Evolutionary conservation across 1,284 basidiomycete species (phyloP).

Genomic region (Athelia psychrophila): DNA sequence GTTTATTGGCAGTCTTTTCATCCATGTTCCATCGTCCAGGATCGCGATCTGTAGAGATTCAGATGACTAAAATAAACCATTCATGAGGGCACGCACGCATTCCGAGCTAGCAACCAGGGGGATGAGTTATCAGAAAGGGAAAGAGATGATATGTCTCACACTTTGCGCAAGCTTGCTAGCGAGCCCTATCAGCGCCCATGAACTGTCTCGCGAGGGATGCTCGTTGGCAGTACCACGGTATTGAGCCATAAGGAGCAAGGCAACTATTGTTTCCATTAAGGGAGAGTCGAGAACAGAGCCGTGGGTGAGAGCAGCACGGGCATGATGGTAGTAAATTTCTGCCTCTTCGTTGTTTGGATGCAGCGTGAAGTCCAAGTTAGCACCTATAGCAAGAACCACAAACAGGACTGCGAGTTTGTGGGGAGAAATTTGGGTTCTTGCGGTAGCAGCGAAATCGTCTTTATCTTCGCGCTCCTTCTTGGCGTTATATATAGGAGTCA

Average conservation of each 20-base stretch:
- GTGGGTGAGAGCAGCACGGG: slow-evolving; percentile 28
- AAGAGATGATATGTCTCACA: slow-evolving; percentile 31
- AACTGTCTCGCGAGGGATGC: slow-evolving; percentile 28
- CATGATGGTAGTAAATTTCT: too few relatives aligned
- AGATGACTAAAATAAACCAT: too few relatives aligned
- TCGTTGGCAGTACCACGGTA: slow-evolving; percentile 42
- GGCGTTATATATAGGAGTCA: not conserved
- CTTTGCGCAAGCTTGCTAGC: slow-evolving; percentile 52
- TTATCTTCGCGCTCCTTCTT: not conserved
- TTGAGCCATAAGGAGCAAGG: slow-evolving; percentile 53
- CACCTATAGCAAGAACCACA: not conserved
- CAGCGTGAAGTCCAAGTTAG: not conserved
- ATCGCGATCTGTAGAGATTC: slow-evolving; percentile 47
- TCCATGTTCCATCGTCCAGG: slow-evolving; percentile 50
- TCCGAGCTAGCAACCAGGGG: slow-evolving; percentile 42
- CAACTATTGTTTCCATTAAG: slow-evolving; percentile 60
- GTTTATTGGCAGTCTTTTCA: slow-evolving; percentile 48
- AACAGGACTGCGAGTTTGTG: not conserved
- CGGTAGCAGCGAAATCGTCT: too few relatives aligned
- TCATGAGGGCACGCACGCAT: slow-evolving; percentile 5
- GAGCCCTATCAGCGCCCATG: slow-evolving; percentile 64
- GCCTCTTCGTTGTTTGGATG: not conserved
- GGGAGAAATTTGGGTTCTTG: too few relatives aligned
- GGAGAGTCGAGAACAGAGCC: slow-evolving; percentile 65
- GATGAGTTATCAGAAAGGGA: slow-evolving; percentile 36